phyloP scores from a whole-genome alignment of 2,329 filamentous ascomycete species.

The Aureobasidium zeae region DNA sequence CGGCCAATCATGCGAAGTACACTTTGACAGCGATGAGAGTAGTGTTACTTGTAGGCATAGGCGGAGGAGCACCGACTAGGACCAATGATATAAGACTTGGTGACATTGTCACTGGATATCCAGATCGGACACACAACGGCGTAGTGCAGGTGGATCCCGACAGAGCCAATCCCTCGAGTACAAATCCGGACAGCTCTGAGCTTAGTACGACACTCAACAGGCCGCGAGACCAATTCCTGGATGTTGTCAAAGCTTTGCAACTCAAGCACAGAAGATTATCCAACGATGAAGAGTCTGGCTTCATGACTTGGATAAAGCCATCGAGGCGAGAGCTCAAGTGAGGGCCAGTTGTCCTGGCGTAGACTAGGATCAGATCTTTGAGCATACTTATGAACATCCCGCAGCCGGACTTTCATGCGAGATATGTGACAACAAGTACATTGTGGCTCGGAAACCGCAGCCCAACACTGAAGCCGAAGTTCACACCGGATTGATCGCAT shows the following conservation, averaged over 20 bases:
- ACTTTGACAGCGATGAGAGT: not conserved
- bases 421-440: not conserved
- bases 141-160: conserved; percentile 22
- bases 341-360: not conserved
- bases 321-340: not conserved
- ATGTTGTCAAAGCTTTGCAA: not conserved
- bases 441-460: not conserved
- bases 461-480: not conserved
- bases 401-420: not conserved
- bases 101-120: conserved; percentile 22
- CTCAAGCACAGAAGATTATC: not conserved
- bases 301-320: not conserved
- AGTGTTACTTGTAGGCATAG: conserved; percentile 20
- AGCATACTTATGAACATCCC: not conserved
- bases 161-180: conserved; percentile 10
- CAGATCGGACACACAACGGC: conserved; percentile 19
- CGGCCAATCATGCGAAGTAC: not conserved
- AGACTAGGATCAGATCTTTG: not conserved
- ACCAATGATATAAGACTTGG: conserved; percentile 22
- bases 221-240: not conserved
- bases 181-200: not conserved
- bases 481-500: conserved; percentile 16
- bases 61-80: conserved; percentile 18
- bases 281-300: not conserved
- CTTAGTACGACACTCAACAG: not conserved